Evolutionary conservation across 805 yeast genomes (phyloP).

Genomic region (Grigorovia transvaalensis): DNA sequence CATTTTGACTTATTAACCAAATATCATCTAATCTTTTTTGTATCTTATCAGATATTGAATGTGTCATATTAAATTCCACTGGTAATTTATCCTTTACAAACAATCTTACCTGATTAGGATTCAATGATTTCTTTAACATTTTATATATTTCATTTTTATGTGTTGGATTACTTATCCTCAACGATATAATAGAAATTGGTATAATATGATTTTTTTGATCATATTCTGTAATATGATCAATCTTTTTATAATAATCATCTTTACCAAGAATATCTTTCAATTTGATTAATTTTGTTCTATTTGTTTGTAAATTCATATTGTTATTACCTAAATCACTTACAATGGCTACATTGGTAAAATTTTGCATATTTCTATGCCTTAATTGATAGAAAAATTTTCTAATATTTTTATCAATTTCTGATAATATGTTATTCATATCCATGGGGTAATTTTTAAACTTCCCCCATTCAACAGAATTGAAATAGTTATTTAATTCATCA

Average conservation of each 20-base stretch:
- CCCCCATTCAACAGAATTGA: slow-evolving; percentile 54
- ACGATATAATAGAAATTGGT: not conserved
- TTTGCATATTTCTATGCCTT: slow-evolving; percentile 42
- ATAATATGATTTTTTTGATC: slow-evolving; percentile 7
- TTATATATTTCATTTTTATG: slow-evolving; percentile 1
- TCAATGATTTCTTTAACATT: not conserved
- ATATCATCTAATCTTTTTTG: not conserved
- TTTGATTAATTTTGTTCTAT: not conserved
- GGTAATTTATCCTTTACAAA: slow-evolving; percentile 2
- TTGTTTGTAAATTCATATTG: slow-evolving; percentile 44
- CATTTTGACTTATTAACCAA: slow-evolving; percentile 1
- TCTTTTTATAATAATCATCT: not conserved
- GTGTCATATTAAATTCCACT: not conserved
- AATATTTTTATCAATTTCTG: slow-evolving; percentile 57
- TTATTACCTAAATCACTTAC: slow-evolving; percentile 90
- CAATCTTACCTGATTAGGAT: not conserved
- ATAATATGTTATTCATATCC: slow-evolving; percentile 29
- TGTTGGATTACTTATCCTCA: not conserved
- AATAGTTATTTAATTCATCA: slow-evolving; percentile 71
- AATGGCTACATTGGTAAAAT: slow-evolving; percentile 61
- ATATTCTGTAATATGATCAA: slow-evolving; percentile 22
- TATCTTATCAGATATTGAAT: not conserved
- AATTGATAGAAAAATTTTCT: slow-evolving; percentile 40
- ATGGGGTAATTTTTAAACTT: slow-evolving; percentile 18
- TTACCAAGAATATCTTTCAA: not conserved